phyloP scores from a whole-genome alignment of 1,284 basidiomycete species.

The Clitocybe nebularis region DNA sequence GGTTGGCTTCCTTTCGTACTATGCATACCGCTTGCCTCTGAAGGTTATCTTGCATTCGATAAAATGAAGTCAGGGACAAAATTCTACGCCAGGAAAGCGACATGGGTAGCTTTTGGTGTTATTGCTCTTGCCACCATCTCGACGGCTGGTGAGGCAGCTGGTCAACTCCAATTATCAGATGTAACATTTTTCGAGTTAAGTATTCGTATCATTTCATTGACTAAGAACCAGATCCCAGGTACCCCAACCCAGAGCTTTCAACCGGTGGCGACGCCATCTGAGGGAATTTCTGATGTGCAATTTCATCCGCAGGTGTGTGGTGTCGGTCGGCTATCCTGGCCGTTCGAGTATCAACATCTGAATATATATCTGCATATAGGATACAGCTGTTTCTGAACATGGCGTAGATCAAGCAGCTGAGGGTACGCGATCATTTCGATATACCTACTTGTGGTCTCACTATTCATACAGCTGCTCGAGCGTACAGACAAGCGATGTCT shows the following conservation, averaged over 20 bases:
- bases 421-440: too few relatives aligned
- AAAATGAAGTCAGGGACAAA: slow-evolving; percentile 27
- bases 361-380: too few relatives aligned
- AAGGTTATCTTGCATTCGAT: neutral
- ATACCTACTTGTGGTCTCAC: too few relatives aligned
- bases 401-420: slow-evolving; percentile 46
- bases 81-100: slow-evolving; percentile 51
- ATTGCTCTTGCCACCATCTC: slow-evolving; percentile 42
- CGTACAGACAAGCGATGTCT: slow-evolving; percentile 66
- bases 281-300: too few relatives aligned
- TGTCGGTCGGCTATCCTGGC: too few relatives aligned
- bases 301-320: too few relatives aligned
- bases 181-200: slow-evolving; percentile 9
- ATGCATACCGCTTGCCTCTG: neutral
- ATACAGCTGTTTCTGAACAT: too few relatives aligned
- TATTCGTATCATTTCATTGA: neutral
- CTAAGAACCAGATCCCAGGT: too few relatives aligned
- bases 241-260: too few relatives aligned
- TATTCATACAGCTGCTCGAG: slow-evolving; percentile 44
- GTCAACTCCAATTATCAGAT: slow-evolving; percentile 19
- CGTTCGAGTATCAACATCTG: too few relatives aligned
- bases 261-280: too few relatives aligned
- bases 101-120: slow-evolving; percentile 56
- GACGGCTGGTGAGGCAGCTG: slow-evolving; percentile 29
- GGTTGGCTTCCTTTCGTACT: slow-evolving; percentile 7